A percentile compares a stretch with the other conserved stretches of the same genome.
Conservation (phyloP, 495 filamentous ascomycete species). For the Mycothermus thermophilus region DNA sequence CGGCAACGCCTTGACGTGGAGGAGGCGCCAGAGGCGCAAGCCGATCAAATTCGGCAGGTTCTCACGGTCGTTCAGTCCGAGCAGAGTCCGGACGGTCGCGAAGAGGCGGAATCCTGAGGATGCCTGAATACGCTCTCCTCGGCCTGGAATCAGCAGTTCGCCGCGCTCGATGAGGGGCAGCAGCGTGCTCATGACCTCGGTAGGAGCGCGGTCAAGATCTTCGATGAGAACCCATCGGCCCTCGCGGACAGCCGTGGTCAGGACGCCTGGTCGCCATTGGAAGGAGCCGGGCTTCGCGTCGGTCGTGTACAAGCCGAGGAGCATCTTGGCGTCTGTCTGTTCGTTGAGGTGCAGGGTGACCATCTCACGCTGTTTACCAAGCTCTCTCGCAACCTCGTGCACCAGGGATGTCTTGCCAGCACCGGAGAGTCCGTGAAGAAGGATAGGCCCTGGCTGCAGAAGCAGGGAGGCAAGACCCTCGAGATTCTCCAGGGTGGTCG, state of each 20-base stretch:
- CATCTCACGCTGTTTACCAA: conserved; percentile 61
- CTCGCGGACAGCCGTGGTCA: conserved; percentile 85
- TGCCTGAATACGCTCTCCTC: conserved; percentile 73
- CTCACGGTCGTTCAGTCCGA: conserved; percentile 58
- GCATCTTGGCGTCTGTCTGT: conserved; percentile 89
- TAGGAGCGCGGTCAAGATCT: conserved; percentile 91
- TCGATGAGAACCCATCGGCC: conserved; percentile 95
- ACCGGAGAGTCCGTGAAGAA: conserved; percentile 72
- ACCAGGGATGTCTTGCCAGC: conserved; percentile 80
- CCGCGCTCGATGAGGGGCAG: conserved; percentile 80
- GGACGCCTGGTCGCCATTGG: conserved; percentile 79
- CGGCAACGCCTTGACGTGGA: conserved; percentile 51
- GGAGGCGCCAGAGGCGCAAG: conserved; percentile 63
- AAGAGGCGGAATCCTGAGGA: conserved; percentile 76
- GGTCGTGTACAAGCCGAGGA: conserved; percentile 89
- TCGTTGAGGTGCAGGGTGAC: conserved; percentile 91
- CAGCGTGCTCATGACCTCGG: conserved; percentile 81
- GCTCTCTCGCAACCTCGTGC: conserved; percentile 64
- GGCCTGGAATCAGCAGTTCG: conserved; percentile 72
- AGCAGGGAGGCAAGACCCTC: conserved; percentile 51
- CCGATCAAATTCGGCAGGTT: conserved; percentile 50
- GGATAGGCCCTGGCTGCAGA: conserved; percentile 49
- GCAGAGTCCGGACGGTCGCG: conserved; percentile 69
- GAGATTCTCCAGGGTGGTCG: conserved; percentile 57
- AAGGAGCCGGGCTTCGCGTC: conserved; percentile 73